These are phyloP conservation scores for Alternaria alternata DNA, from an alignment of 2,329 filamentous ascomycete genomes.

Conservation along the genomic window DNA sequence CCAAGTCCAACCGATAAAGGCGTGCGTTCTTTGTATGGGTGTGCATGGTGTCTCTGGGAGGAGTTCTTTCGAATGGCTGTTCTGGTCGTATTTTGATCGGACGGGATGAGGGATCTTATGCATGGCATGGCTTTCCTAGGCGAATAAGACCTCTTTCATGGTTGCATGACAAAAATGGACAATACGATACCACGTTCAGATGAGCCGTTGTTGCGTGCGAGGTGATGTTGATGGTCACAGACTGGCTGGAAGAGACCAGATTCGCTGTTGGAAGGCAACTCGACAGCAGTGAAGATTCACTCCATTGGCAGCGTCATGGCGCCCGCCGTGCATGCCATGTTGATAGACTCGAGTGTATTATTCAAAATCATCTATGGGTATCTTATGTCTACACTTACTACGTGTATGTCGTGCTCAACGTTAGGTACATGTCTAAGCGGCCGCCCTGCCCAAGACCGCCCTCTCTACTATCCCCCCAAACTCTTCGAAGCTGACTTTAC, in stretches of 20 bases:
- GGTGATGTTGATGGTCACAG: constrained; percentile 14
- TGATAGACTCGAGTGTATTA: background rate
- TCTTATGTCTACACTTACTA: constrained; percentile 12
- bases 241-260: background rate
- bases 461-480: constrained; percentile 51
- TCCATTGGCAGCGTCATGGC: background rate
- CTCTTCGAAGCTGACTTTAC: constrained; percentile 48
- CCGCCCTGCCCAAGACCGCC: constrained; percentile 38
- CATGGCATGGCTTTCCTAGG: constrained; percentile 50
- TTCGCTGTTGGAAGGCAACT: background rate
- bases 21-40: constrained; percentile 32
- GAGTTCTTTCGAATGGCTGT: constrained; percentile 47
- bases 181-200: constrained; percentile 28
- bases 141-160: constrained; percentile 51
- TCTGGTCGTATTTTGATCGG: constrained; percentile 39
- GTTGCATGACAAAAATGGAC: constrained; percentile 53
- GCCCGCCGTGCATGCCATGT: constrained; percentile 1
- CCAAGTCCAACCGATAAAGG: constrained; percentile 99
- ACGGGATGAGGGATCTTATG: constrained; percentile 46
- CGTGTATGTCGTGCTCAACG: background rate
- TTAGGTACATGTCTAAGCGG: background rate
- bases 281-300: background rate
- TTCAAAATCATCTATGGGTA: constrained; percentile 14
- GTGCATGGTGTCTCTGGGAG: constrained; percentile 44
- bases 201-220: constrained; percentile 17